These are phyloP conservation scores for Leishmania major DNA, from an alignment of 208 protist species.

Conservation along the genomic window DNA sequence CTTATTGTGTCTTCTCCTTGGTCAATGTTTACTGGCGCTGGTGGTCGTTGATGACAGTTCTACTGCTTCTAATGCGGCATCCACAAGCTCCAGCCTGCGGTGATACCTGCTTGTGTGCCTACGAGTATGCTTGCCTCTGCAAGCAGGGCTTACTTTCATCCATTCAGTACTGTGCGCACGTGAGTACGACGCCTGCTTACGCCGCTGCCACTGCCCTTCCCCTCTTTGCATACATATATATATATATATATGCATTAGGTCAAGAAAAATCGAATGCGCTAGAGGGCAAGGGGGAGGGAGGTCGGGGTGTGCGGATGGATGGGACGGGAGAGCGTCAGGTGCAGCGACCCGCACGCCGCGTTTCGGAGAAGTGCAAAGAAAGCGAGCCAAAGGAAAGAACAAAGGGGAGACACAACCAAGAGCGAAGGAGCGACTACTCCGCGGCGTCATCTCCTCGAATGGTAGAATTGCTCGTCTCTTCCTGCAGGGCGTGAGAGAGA, in stretches of 20 bases:
- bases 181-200: background rate
- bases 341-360: background rate
- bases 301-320: background rate
- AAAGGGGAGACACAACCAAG: background rate
- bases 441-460: background rate
- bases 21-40: background rate
- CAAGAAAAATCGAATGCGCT: background rate
- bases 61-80: background rate
- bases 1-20: background rate
- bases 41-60: background rate
- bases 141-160: background rate
- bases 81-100: background rate
- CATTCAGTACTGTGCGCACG: background rate
- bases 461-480: background rate
- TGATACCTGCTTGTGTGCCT: background rate
- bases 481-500: background rate
- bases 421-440: background rate
- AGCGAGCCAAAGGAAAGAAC: background rate
- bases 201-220: background rate
- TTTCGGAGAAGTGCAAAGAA: background rate
- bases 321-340: background rate
- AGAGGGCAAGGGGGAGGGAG: background rate
- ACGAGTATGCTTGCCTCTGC: background rate
- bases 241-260: no score
- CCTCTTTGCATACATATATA: background rate